phyloP scores from a whole-genome alignment of 768 basidiomycete species.

The Suillus subaureus region DNA sequence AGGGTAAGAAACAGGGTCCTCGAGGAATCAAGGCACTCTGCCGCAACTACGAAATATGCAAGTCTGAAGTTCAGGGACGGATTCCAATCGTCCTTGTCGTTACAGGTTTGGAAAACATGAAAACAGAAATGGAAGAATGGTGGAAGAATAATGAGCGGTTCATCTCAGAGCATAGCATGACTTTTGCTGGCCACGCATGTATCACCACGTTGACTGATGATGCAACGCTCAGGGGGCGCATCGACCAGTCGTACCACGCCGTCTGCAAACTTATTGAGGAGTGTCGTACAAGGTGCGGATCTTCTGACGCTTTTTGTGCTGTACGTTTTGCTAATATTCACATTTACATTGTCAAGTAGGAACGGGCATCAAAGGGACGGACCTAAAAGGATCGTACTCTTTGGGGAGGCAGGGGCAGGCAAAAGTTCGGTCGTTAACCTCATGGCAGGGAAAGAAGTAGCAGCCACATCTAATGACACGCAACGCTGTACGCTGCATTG shows the following conservation, averaged over 20 bases:
- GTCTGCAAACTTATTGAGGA: slow-evolving; percentile 21
- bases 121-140: slow-evolving; percentile 40
- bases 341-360: neutral
- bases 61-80: slow-evolving; percentile 17
- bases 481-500: slow-evolving; percentile 37
- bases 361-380: slow-evolving; percentile 10
- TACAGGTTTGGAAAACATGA: slow-evolving; percentile 36
- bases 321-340: neutral
- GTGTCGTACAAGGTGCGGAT: neutral
- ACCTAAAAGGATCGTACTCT: slow-evolving; percentile 30
- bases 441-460: slow-evolving; percentile 32
- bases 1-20: slow-evolving; percentile 27
- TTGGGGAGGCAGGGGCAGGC: slow-evolving; percentile 35
- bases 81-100: slow-evolving; percentile 28
- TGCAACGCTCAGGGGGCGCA: slow-evolving; percentile 24
- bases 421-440: slow-evolving; percentile 51
- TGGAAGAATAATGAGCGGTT: slow-evolving; percentile 35
- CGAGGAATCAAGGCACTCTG: slow-evolving; percentile 30
- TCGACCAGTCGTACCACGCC: slow-evolving; percentile 22
- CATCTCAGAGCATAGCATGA: slow-evolving; percentile 35
- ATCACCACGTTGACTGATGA: slow-evolving; percentile 35
- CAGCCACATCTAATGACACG: slow-evolving; percentile 34
- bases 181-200: slow-evolving; percentile 39
- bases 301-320: neutral
- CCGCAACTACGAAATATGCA: slow-evolving; percentile 28